Evolutionary conservation across 805 yeast genomes (phyloP).

Genomic region (Candida xyloterini): DNA sequence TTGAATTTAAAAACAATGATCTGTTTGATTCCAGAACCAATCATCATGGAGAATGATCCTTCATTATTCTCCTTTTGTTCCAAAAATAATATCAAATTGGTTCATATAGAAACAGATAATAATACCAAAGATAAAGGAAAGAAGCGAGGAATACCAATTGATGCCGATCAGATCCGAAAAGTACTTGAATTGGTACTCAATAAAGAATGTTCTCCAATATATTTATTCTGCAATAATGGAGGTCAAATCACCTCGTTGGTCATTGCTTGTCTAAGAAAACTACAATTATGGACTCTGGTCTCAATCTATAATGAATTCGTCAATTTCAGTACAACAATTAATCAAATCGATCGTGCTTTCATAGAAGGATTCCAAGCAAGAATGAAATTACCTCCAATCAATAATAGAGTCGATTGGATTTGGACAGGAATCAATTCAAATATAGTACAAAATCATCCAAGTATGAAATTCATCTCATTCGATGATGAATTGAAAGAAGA

Average conservation of each 20-base stretch:
- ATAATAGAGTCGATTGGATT: conserved; percentile 55
- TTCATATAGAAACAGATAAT: conserved; percentile 66
- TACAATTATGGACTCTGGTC: conserved; percentile 84
- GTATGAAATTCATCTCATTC: conserved; percentile 32
- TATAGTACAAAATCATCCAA: conserved; percentile 57
- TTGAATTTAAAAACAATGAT: conserved; percentile 68
- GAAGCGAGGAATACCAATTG: conserved; percentile 80
- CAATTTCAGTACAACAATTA: conserved; percentile 70
- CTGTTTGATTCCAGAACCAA: conserved; percentile 76
- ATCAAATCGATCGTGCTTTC: conserved; percentile 78
- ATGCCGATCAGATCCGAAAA: conserved; percentile 54
- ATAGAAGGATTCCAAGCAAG: conserved; percentile 76
- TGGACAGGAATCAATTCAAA: conserved; percentile 64
- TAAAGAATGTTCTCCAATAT: conserved; percentile 62
- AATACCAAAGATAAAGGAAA: conserved; percentile 68
- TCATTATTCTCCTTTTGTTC: conserved; percentile 50
- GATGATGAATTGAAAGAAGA: conserved; percentile 19
- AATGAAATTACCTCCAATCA: conserved; percentile 44
- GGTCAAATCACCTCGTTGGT: conserved; percentile 82
- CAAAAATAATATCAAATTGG: conserved; percentile 50
- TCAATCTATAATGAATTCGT: conserved; percentile 85
- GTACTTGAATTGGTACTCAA: conserved; percentile 64
- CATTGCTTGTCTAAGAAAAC: conserved; percentile 80
- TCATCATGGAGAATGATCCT: conserved; percentile 52
- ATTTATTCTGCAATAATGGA: conserved; percentile 86